These are phyloP conservation scores for Fraxinus floribunda DNA, from an alignment of 305 asterid genomes.

Conservation along the genomic window DNA sequence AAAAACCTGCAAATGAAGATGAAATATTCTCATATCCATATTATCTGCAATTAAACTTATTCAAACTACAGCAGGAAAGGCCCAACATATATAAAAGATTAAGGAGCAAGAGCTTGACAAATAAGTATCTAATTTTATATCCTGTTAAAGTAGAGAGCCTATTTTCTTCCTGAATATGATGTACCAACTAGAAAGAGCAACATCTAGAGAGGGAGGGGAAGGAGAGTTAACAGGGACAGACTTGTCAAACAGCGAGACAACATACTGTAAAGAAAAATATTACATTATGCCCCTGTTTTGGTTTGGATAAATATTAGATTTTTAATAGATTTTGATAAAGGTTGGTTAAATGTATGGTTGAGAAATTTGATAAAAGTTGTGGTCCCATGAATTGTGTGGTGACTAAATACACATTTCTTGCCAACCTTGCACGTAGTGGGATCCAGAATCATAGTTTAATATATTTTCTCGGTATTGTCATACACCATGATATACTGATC, in stretches of 20 bases:
- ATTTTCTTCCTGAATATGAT: neutral
- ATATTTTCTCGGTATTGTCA: neutral
- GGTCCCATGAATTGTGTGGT: neutral
- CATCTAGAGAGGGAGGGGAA: neutral
- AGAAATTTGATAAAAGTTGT: no score
- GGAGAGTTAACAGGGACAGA: neutral
- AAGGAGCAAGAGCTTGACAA: neutral
- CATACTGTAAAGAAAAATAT: neutral
- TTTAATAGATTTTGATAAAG: neutral
- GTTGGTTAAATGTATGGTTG: neutral
- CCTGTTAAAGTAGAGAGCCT: neutral
- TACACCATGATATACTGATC: neutral
- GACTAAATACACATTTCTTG: neutral
- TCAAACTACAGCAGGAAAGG: slow-evolving; percentile 11
- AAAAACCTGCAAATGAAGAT: slow-evolving; percentile 62
- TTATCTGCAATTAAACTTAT: neutral
- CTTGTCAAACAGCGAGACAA: neutral
- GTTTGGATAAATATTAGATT: neutral
- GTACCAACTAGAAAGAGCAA: neutral
- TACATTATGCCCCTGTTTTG: neutral
- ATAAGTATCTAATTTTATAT: neutral
- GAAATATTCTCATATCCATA: slow-evolving; percentile 4
- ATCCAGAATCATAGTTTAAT: neutral
- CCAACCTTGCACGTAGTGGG: neutral
- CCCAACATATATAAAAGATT: neutral